Percentiles rank a stretch among this genome's conserved stretches.
These are phyloP conservation scores for Nakazawaea wyomingensis DNA, from an alignment of 805 yeast genomes.

Conservation along the genomic window DNA sequence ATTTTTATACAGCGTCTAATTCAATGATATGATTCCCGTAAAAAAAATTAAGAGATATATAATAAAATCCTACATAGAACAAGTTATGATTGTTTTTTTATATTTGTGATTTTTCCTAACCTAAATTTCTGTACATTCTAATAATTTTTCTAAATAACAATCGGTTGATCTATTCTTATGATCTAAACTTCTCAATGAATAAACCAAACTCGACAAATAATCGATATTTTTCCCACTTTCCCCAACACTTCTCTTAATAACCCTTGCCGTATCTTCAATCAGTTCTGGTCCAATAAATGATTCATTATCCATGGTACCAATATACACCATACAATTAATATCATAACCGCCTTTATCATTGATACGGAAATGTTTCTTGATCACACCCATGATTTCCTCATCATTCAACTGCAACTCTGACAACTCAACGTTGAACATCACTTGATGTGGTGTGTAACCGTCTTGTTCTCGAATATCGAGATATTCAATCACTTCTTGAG, in stretches of 20 bases:
- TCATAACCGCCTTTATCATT: conserved; percentile 32
- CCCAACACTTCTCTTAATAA: conserved; percentile 55
- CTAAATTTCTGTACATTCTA: background rate
- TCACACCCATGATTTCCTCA: conserved; percentile 17
- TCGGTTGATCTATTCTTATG: conserved; percentile 28
- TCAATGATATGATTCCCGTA: too few relatives aligned
- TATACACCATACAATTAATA: conserved; percentile 63
- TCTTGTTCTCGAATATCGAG: conserved; percentile 83
- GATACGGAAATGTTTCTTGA: conserved; percentile 23
- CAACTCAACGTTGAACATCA: conserved; percentile 52
- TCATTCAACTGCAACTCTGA: conserved; percentile 16
- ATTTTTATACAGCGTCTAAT: too few relatives aligned
- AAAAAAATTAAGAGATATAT: too few relatives aligned
- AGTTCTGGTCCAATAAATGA: conserved; percentile 84
- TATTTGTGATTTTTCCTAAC: background rate
- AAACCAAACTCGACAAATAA: conserved; percentile 53
- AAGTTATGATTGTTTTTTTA: background rate
- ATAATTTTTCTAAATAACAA: conserved; percentile 31
- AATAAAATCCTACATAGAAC: too few relatives aligned
- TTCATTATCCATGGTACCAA: conserved; percentile 75
- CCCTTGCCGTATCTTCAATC: conserved; percentile 50
- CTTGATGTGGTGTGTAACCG: conserved; percentile 70
- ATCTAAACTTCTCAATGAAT: conserved; percentile 39
- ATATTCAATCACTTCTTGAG: conserved; percentile 56
- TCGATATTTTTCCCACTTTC: conserved; percentile 81